Base-by-base conservation (phyloP, 139 green algal species). In the Chlamydomonas asymmetrica region DNA sequence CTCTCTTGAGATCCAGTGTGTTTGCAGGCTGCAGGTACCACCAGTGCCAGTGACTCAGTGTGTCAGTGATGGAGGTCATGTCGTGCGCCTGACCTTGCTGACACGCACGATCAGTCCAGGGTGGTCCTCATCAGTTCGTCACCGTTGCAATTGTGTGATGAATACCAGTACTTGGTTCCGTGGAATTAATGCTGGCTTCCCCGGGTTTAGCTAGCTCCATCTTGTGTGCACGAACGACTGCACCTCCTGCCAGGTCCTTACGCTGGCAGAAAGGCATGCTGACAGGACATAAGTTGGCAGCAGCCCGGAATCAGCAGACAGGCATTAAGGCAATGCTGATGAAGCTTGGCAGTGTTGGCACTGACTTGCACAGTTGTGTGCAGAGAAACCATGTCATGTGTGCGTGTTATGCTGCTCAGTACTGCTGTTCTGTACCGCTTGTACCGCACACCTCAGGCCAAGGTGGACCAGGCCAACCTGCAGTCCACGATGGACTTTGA, bases 401-500 rank as follows among this genome's bases (percentile, higher is more conserved):
- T 29, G 54, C 54, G 20, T 10, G 22, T 8, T 62, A 37, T n/a
- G 54, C 25, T 13, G 27, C 25, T 39, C 39, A 34, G 39, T 39
- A 5, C 63, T 56, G 4, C 40, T 20, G 3, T 22, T 27, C 27
- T 8, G 25, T 1, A 56, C 2, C 5, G n/a, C 25, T 22, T 35
- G 22, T 27, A n/a, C 62, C 22, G 2, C 23, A 31, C 57, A 8
- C 29, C 61, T 3, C 70, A 77, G 71, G 7, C 31, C 20, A 77
- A 69, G 57, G 34, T 77, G 57, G 71, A 77, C 45, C 41, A 69
- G 9, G 1, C 45, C n/a, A 48, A 37, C 32, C 16, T 63, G 25
- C 5, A 41, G 4, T 18, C 76, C 16, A 57, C 40, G 34, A 59
- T 82, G 62, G 75, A 82, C 54, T 78, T 57, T n/a, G 52, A 82